Conservation (phyloP, 1,139 yeast genomes). For the Scheffersomyces illinoinensis region DNA sequence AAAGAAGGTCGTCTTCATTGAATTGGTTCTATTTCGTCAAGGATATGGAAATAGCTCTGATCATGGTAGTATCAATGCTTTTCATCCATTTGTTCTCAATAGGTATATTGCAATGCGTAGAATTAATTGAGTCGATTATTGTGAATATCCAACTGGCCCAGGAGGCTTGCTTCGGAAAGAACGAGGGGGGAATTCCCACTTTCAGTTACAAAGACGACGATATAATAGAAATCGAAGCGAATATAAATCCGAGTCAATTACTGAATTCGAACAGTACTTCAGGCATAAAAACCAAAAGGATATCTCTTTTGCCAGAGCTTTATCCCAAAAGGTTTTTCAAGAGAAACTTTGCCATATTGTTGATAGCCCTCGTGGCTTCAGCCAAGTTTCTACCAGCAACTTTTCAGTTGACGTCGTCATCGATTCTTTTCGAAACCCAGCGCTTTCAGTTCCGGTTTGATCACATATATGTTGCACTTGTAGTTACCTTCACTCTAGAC, state of each 20-base stretch:
- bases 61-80: constrained; percentile 12
- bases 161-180: background rate
- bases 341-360: background rate
- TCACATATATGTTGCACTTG: constrained; percentile 21
- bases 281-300: background rate
- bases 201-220: background rate
- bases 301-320: background rate
- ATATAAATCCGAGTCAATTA: background rate
- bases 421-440: constrained; percentile 12
- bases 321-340: background rate
- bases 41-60: constrained; percentile 12
- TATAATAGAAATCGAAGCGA: background rate
- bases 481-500: constrained; percentile 15
- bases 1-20: background rate
- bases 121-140: constrained; percentile 12
- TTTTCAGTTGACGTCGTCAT: constrained; percentile 19
- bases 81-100: constrained; percentile 12
- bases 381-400: constrained; percentile 15
- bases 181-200: background rate
- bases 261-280: background rate
- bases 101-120: constrained; percentile 15
- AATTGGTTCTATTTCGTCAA: constrained; percentile 8
- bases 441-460: constrained; percentile 18
- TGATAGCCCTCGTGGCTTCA: constrained; percentile 1
- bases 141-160: background rate